phyloP scores from a whole-genome alignment of 106 monocot species.

The Dioscorea zingiberensis region DNA sequence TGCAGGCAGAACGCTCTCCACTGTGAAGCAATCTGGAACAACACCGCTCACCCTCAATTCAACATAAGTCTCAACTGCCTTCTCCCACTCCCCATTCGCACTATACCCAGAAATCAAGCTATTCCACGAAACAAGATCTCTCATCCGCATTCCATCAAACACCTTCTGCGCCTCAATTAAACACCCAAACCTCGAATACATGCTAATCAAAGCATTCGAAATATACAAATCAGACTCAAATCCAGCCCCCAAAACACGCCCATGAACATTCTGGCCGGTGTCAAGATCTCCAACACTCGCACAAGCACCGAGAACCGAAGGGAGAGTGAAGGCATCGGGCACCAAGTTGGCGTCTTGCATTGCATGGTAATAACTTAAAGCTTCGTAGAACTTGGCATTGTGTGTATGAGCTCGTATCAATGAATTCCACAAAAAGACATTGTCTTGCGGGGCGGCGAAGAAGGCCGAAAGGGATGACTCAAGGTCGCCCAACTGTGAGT shows the following conservation, averaged over 20 bases:
- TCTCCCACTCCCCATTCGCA: conserved; percentile 20
- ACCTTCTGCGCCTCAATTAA: conserved; percentile 9
- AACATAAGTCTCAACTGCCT: conserved; percentile 8
- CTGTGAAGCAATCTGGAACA: conserved; percentile 31
- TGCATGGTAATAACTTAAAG: conserved; percentile 7
- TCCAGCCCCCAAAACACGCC: conserved; percentile 8
- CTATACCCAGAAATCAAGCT: conserved; percentile 17
- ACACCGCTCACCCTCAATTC: conserved; percentile 9
- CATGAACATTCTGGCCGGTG: conserved; percentile 1
- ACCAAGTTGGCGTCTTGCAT: background rate
- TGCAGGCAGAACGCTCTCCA: conserved; percentile 34
- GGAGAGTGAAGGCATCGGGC: conserved; percentile 29
- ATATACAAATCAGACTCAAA: conserved; percentile 22
- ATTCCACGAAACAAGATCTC: conserved; percentile 19
- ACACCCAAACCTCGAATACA: conserved; percentile 23
- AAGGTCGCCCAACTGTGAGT: conserved; percentile 1
- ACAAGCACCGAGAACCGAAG: conserved; percentile 21
- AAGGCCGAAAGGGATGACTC: background rate
- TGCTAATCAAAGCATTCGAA: conserved; percentile 21
- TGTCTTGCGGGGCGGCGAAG: conserved; percentile 1
- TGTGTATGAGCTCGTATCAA: conserved; percentile 9
- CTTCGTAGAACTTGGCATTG: conserved; percentile 14
- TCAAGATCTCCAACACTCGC: conserved; percentile 9
- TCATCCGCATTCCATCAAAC: conserved; percentile 13
- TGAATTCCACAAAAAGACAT: conserved; percentile 17